These are phyloP conservation scores for Trichoderma lentiforme DNA, from an alignment of 2,329 filamentous ascomycete genomes.

Conservation along the genomic window DNA sequence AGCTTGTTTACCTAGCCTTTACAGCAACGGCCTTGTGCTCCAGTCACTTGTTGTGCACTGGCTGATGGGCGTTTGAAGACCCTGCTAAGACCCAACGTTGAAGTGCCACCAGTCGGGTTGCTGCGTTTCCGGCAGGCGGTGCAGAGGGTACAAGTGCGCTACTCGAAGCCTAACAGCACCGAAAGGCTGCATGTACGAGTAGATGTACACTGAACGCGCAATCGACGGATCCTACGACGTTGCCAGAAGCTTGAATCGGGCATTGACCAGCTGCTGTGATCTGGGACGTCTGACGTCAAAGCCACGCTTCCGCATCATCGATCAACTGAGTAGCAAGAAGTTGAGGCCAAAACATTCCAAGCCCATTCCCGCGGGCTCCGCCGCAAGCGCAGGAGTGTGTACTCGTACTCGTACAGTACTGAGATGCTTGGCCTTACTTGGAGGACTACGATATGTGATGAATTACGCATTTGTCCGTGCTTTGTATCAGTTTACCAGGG, in stretches of 20 bases:
- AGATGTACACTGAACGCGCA: not conserved
- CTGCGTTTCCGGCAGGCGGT: not conserved
- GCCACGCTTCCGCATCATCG: conserved; percentile 3
- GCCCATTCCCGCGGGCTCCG: not conserved
- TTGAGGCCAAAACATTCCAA: not conserved
- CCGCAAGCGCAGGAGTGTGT: not conserved
- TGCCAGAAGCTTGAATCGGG: not conserved
- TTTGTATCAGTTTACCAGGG: not conserved
- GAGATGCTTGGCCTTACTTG: too few species aligned
- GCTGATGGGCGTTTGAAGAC: not conserved
- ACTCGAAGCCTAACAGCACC: conserved; percentile 10
- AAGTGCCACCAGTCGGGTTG: not conserved
- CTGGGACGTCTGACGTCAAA: not conserved
- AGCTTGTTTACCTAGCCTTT: not conserved
- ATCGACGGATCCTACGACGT: not conserved
- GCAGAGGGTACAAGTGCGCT: not conserved
- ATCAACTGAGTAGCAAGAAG: not conserved
- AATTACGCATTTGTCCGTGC: not conserved
- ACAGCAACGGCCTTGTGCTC: not conserved
- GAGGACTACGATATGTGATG: not conserved
- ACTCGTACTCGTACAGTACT: too few species aligned
- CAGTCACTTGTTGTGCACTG: not conserved
- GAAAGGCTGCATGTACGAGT: not conserved
- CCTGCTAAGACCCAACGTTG: not conserved
- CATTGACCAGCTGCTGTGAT: not conserved